phyloP scores from a whole-genome alignment of 768 basidiomycete genomes.

The Boletus sp. region DNA sequence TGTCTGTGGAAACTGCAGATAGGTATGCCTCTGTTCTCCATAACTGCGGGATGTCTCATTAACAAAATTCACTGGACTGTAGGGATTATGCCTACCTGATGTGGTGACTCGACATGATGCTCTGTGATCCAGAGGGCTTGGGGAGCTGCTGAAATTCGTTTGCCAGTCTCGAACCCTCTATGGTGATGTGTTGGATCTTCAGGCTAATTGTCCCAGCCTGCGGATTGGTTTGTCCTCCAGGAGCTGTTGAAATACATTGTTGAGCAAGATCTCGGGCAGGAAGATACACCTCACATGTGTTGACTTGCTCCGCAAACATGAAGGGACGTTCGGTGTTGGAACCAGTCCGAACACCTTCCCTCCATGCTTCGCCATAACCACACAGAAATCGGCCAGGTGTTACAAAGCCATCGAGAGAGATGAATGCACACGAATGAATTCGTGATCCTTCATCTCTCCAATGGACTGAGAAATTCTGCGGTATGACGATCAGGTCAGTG shows the following conservation, averaged over 20 bases:
- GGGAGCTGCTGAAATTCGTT: conserved; percentile 45
- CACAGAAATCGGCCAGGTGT: conserved; percentile 63
- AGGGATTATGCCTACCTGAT: conserved; percentile 40
- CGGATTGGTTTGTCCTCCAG: conserved; percentile 22
- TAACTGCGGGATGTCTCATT: conserved; percentile 34
- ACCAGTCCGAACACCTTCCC: conserved; percentile 53
- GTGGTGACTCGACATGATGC: conserved; percentile 39
- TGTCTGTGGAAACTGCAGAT: conserved; percentile 46
- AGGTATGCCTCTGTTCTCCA: conserved; percentile 41
- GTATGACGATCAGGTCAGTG: conserved; percentile 5
- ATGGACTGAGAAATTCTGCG: conserved; percentile 56
- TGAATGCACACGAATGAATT: conserved; percentile 56
- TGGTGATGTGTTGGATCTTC: conserved; percentile 42
- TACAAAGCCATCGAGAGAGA: conserved; percentile 61
- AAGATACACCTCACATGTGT: conserved; percentile 34
- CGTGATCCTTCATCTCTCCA: conserved; percentile 62
- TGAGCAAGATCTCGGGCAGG: not conserved
- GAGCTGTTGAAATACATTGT: not conserved
- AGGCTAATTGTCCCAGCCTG: conserved; percentile 55
- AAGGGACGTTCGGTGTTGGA: conserved; percentile 56
- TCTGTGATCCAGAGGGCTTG: conserved; percentile 35
- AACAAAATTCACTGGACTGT: not conserved
- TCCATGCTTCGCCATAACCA: conserved; percentile 54
- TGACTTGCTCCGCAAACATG: conserved; percentile 45
- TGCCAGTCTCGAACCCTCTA: conserved; percentile 34